Percentiles rank a stretch among this genome's conserved stretches.
Conservation (phyloP, 257 asterid species). For the Rehmannia glutinosa region DNA sequence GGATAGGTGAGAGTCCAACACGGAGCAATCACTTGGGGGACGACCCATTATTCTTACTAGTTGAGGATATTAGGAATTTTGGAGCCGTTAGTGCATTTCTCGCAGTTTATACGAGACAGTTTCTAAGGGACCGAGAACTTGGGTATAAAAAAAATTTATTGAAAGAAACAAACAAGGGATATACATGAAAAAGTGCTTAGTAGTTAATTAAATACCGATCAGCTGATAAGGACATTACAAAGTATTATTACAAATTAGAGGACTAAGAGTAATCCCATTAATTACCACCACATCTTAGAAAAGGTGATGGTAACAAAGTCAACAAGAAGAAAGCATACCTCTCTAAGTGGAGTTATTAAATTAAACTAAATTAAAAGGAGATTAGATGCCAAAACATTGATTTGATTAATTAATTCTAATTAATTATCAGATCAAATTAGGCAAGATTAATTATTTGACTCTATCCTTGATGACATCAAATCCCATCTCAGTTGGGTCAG, state of each 20-base stretch:
- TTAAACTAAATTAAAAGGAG: conserved; percentile 4
- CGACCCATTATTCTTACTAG: too few species aligned
- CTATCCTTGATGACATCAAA: conserved; percentile 70
- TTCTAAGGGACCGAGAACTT: too few species aligned
- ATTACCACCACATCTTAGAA: conserved; percentile 22
- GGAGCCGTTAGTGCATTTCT: too few species aligned
- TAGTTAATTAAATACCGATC: conserved; percentile 16
- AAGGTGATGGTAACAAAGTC: conserved; percentile 16
- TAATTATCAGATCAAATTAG: background rate
- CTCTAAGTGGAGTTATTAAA: conserved; percentile 32
- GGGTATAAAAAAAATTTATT: too few species aligned
- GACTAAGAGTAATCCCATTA: conserved; percentile 2
- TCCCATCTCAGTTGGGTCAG: conserved; percentile 94
- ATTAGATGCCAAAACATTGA: conserved; percentile 28
- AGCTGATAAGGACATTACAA: conserved; percentile 14
- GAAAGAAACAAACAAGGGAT: background rate
- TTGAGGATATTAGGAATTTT: too few species aligned
- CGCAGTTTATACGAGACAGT: too few species aligned
- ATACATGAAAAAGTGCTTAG: background rate
- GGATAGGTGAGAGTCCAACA: too few species aligned
- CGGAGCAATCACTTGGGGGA: too few species aligned
- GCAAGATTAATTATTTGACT: conserved; percentile 30
- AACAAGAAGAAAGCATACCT: conserved; percentile 18
- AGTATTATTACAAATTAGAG: conserved; percentile 32
- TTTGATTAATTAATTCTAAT: background rate